Percentiles rank a stretch among this genome's conserved stretches.
phyloP scores from a whole-genome alignment of 140 eudicot species.

The Anethum foeniculum region DNA sequence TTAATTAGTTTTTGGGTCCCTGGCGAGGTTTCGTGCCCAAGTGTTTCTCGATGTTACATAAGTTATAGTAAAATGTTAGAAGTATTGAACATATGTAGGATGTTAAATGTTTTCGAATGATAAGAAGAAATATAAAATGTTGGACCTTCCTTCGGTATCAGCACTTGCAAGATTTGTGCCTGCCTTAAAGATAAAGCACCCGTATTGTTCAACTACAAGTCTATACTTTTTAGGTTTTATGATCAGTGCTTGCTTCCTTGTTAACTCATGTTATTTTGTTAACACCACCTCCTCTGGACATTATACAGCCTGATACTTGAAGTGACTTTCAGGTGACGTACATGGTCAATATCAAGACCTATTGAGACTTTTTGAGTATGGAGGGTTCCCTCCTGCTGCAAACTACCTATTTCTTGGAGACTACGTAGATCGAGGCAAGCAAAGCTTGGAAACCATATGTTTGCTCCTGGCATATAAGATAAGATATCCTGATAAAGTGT shows the following conservation, averaged over 20 bases:
- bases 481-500: slow-evolving; percentile 64
- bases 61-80: not conserved
- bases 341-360: slow-evolving; percentile 91
- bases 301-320: not conserved
- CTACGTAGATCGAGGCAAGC: slow-evolving; percentile 90
- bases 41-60: not conserved
- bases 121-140: not conserved
- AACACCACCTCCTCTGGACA: not conserved
- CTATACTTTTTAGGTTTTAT: not conserved
- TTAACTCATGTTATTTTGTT: not conserved
- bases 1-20: not conserved
- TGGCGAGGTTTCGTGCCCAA: not conserved
- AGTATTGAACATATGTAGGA: not conserved
- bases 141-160: not conserved
- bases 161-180: not conserved
- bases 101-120: not conserved
- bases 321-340: slow-evolving; percentile 55
- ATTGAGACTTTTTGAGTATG: slow-evolving; percentile 74
- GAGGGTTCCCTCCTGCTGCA: slow-evolving; percentile 81
- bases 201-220: not conserved
- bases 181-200: not conserved
- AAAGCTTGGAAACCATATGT: slow-evolving; percentile 89
- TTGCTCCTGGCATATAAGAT: slow-evolving; percentile 79
- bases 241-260: not conserved
- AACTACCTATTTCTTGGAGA: slow-evolving; percentile 86